Evolutionary conservation across 2,329 filamentous ascomycete genomes (phyloP).

Genomic region (Exophiala spinifera): DNA sequence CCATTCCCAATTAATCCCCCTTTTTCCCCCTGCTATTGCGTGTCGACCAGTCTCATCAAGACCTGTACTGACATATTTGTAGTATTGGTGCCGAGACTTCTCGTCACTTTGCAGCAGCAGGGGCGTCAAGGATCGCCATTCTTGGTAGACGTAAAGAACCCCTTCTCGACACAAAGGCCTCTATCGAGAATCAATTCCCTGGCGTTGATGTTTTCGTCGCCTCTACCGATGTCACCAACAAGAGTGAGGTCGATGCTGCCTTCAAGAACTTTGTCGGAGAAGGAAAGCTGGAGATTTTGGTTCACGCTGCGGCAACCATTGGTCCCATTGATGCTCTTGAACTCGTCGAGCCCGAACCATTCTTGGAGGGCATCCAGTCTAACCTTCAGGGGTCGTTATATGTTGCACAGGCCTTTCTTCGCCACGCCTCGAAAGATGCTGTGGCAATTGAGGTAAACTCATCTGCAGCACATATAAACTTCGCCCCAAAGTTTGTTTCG

Average conservation of each 20-base stretch:
- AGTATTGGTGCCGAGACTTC: conserved; percentile 45
- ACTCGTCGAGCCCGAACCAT: not conserved
- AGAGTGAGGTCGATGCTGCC: conserved; percentile 34
- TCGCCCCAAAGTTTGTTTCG: conserved; percentile 2
- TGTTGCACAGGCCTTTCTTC: conserved; percentile 6
- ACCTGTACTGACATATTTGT: no score
- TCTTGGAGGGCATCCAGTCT: not conserved
- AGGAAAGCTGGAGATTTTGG: conserved; percentile 1
- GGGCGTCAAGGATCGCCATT: conserved; percentile 44
- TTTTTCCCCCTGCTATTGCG: no score
- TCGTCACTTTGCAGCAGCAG: conserved; percentile 43
- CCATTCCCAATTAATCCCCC: no score
- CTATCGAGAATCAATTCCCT: conserved; percentile 36
- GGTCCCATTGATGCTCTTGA: not conserved
- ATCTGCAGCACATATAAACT: not conserved
- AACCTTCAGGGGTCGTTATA: conserved; percentile 4
- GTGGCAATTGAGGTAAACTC: conserved; percentile 4
- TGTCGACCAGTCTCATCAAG: no score
- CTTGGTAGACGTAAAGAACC: conserved; percentile 41
- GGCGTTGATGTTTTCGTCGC: conserved; percentile 35
- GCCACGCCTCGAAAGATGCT: conserved; percentile 1
- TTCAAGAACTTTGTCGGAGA: conserved; percentile 31
- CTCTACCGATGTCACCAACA: conserved; percentile 35
- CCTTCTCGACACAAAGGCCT: conserved; percentile 38
- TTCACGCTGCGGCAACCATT: conserved; percentile 4